Percentiles rank a stretch among this genome's conserved stretches.
These are phyloP conservation scores for Xylariaceae sp. DNA, from an alignment of 2,329 filamentous ascomycete genomes.

Conservation along the genomic window DNA sequence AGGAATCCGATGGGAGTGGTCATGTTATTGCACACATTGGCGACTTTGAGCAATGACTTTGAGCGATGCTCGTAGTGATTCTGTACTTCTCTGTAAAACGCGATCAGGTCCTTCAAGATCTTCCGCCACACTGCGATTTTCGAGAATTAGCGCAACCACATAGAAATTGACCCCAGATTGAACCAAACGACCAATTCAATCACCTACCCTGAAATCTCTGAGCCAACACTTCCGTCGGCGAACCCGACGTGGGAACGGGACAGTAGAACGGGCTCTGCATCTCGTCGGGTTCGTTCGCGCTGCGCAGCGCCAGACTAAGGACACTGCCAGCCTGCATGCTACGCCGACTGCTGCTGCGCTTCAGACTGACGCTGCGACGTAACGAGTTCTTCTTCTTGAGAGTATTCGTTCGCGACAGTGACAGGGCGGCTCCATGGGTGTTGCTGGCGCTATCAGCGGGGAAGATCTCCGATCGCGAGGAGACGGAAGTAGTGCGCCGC, in stretches of 20 bases:
- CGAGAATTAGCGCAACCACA: conserved; percentile 2
- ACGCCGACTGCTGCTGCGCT: conserved; percentile 71
- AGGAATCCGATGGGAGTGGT: conserved; percentile 71
- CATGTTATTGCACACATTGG: conserved; percentile 78
- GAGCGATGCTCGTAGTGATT: conserved; percentile 79
- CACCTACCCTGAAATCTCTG: conserved; percentile 79
- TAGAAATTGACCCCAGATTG: not conserved
- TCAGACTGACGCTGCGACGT: conserved; percentile 66
- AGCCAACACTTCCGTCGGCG: conserved; percentile 81
- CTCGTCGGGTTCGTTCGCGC: conserved; percentile 62
- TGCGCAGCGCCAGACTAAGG: conserved; percentile 68
- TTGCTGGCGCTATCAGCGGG: conserved; percentile 36
- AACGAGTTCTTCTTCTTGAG: conserved; percentile 85
- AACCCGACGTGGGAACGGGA: conserved; percentile 80
- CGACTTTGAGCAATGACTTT: conserved; percentile 76
- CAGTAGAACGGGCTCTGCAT: conserved; percentile 81
- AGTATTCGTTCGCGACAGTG: conserved; percentile 56
- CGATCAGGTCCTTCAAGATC: conserved; percentile 86
- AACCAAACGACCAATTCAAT: no score
- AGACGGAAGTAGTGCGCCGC: conserved; percentile 58
- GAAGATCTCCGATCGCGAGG: conserved; percentile 46
- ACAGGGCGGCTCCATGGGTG: conserved; percentile 28
- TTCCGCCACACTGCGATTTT: conserved; percentile 74
- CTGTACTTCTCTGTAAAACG: conserved; percentile 90
- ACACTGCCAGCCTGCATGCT: conserved; percentile 85